Evolutionary conservation across 352 stramenopile genomes (phyloP).

Genomic region (Phytophthora sp.): DNA sequence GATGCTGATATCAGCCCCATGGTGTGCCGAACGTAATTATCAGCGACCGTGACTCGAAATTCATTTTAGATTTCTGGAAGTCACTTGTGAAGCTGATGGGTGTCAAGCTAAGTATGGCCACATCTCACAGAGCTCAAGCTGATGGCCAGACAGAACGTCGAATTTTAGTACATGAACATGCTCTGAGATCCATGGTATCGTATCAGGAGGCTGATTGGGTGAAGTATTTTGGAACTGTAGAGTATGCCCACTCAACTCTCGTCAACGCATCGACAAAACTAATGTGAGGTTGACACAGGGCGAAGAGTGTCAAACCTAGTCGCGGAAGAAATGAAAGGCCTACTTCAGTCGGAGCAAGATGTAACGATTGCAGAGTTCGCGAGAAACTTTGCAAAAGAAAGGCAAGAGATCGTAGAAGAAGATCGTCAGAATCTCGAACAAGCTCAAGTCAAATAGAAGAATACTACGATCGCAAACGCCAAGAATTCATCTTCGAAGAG

Average conservation of each 20-base stretch:
- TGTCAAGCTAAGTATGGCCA: constrained; percentile 23
- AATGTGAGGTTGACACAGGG: constrained; percentile 24
- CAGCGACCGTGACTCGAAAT: constrained; percentile 31
- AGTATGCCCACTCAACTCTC: constrained; percentile 26
- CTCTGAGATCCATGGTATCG: constrained; percentile 19
- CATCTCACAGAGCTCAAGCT: constrained; percentile 22
- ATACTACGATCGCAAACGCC: too few relatives aligned
- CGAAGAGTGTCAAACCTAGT: constrained; percentile 8
- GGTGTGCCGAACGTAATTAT: constrained; percentile 18
- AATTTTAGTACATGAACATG: constrained; percentile 22
- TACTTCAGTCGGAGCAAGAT: constrained; percentile 2
- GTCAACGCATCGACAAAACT: constrained; percentile 8
- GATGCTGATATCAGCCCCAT: constrained; percentile 22
- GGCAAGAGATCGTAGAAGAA: constrained; percentile 18
- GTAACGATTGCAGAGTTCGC: constrained; percentile 13
- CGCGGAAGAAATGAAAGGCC: constrained; percentile 7
- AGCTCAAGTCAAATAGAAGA: too few relatives aligned
- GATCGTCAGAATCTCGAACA: too few relatives aligned
- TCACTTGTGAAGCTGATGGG: constrained; percentile 27
- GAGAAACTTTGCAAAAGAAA: constrained; percentile 15
- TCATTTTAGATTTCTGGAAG: constrained; percentile 25
- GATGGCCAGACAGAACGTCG: constrained; percentile 24
- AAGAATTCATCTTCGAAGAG: too few relatives aligned
- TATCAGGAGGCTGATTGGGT: constrained; percentile 24
- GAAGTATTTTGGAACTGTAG: constrained; percentile 15